These are phyloP conservation scores for Setomelanomma holmii DNA, from an alignment of 2,329 filamentous ascomycete genomes.

Conservation along the genomic window DNA sequence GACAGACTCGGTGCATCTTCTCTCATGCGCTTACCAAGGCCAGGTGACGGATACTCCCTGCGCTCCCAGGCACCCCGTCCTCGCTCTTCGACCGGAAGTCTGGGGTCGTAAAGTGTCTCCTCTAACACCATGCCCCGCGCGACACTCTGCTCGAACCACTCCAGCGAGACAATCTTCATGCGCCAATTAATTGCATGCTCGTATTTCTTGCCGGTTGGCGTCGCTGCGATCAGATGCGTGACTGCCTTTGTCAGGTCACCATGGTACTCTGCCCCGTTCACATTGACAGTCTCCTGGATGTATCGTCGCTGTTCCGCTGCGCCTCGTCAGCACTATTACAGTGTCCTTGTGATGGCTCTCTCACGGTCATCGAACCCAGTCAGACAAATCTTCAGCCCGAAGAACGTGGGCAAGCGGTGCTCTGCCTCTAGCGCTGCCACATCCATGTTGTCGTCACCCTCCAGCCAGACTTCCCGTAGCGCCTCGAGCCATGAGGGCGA, in stretches of 20 bases:
- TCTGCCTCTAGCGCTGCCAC: slow-evolving; percentile 71
- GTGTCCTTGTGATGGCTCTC: slow-evolving; percentile 20
- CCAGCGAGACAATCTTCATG: slow-evolving; percentile 77
- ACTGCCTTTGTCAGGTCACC: slow-evolving; percentile 86
- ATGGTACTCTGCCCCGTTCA: slow-evolving; percentile 82
- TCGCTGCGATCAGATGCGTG: slow-evolving; percentile 84
- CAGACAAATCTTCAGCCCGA: slow-evolving; percentile 69
- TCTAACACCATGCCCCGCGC: slow-evolving; percentile 90
- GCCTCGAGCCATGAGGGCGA: slow-evolving; percentile 84
- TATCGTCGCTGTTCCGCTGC: slow-evolving; percentile 70
- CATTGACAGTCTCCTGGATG: slow-evolving; percentile 71
- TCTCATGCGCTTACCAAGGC: slow-evolving; percentile 46
- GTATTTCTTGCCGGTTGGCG: slow-evolving; percentile 87
- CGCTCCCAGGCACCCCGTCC: slow-evolving; percentile 77
- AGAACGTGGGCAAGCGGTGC: slow-evolving; percentile 70
- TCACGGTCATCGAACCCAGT: slow-evolving; percentile 73
- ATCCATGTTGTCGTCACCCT: slow-evolving; percentile 77
- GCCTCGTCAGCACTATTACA: slow-evolving; percentile 30
- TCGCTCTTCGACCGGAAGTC: slow-evolving; percentile 71
- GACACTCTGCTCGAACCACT: slow-evolving; percentile 86
- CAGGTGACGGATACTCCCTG: slow-evolving; percentile 49
- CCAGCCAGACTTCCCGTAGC: slow-evolving; percentile 79
- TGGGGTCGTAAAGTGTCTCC: slow-evolving; percentile 82
- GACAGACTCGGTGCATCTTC: slow-evolving; percentile 33
- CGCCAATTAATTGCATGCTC: slow-evolving; percentile 83